Evolutionary conservation across 1,139 yeast species (phyloP).

Genomic region (Sugiyamaella novakii): DNA sequence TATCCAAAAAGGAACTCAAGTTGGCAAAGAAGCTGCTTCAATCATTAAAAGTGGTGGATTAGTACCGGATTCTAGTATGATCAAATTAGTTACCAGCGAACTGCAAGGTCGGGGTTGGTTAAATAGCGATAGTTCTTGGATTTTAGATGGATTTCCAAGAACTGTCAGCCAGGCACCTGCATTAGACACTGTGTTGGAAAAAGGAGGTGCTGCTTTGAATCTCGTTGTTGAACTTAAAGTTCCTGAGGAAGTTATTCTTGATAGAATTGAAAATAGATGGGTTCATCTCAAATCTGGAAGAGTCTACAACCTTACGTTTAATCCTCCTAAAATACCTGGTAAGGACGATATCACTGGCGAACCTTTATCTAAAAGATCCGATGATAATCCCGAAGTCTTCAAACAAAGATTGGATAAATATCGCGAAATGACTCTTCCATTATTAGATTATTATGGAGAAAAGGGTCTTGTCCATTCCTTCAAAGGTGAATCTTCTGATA

Average conservation of each 20-base stretch:
- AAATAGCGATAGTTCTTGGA: conserved; percentile 56
- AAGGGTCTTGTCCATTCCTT: conserved; percentile 59
- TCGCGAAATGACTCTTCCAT: conserved; percentile 59
- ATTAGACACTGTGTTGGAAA: conserved; percentile 52
- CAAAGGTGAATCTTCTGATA: conserved; percentile 78
- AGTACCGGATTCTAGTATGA: conserved; percentile 73
- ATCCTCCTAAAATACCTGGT: conserved; percentile 83
- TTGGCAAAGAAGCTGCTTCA: conserved; percentile 61
- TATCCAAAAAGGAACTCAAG: conserved; percentile 54
- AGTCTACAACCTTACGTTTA: conserved; percentile 80
- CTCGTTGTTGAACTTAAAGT: conserved; percentile 83
- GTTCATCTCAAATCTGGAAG: conserved; percentile 84
- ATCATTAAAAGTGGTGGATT: conserved; percentile 65
- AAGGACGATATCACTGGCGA: conserved; percentile 90
- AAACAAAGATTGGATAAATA: conserved; percentile 66
- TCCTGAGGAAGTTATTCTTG: conserved; percentile 74
- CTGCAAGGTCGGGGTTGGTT: conserved; percentile 53
- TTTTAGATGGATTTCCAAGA: conserved; percentile 91
- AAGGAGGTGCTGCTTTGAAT: conserved; percentile 53
- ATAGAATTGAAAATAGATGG: conserved; percentile 83
- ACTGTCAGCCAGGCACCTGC: conserved; percentile 69
- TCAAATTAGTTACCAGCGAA: conserved; percentile 57
- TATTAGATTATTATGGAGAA: conserved; percentile 60
- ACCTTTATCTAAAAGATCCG: conserved; percentile 72
- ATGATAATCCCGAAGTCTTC: conserved; percentile 75